phyloP scores from a whole-genome alignment of 148 eudicot genomes.

The Persicaria tinctoria region DNA sequence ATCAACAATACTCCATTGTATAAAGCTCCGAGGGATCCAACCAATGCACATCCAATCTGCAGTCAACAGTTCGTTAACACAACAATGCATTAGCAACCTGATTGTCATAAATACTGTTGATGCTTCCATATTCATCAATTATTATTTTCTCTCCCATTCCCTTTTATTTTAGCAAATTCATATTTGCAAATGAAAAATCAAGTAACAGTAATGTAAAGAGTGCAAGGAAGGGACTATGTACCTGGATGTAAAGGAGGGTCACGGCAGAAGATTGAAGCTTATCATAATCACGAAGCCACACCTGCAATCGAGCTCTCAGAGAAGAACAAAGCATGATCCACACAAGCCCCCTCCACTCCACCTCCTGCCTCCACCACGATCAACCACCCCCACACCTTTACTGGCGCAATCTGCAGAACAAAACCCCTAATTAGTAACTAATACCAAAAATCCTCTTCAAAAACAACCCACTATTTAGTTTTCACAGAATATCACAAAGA shows the following conservation, averaged over 20 bases:
- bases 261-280: conserved; percentile 63
- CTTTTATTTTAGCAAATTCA: background rate
- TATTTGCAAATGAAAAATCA: background rate
- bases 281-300: conserved; percentile 89
- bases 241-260: conserved; percentile 60
- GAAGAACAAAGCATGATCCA: conserved; percentile 73
- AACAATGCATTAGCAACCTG: background rate
- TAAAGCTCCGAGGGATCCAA: conserved; percentile 85
- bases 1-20: conserved; percentile 68
- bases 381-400: background rate
- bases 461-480: too few species aligned
- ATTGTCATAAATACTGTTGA: background rate
- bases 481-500: too few species aligned
- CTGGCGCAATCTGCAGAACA: conserved; percentile 7
- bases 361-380: background rate
- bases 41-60: conserved; percentile 80
- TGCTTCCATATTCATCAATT: background rate
- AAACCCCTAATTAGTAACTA: background rate
- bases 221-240: conserved; percentile 9
- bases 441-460: too few species aligned
- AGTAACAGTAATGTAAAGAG: background rate
- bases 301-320: conserved; percentile 34
- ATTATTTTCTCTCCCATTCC: background rate
- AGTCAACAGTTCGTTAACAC: background rate
- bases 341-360: conserved; percentile 13